Conservation (phyloP, 768 basidiomycete genomes). For the Lyophyllum shimeji region DNA sequence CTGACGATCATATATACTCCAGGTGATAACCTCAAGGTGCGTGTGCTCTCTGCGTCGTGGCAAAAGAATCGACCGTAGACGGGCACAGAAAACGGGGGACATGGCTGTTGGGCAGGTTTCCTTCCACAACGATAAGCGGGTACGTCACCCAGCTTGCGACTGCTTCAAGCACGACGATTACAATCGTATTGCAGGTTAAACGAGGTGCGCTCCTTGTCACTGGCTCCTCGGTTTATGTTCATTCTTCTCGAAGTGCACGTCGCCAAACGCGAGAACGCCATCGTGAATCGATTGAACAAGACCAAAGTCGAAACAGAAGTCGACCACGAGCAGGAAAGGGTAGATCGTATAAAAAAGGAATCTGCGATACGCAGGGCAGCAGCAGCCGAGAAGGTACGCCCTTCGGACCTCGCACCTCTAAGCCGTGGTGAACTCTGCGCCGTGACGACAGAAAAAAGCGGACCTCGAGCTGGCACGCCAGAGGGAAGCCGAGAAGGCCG, state of each 20-base stretch:
- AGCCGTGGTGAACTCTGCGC: neutral
- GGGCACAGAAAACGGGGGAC: constrained; percentile 86
- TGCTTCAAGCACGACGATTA: neutral
- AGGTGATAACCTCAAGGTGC: constrained; percentile 86
- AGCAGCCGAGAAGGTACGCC: constrained; percentile 65
- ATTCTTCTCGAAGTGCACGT: constrained; percentile 59
- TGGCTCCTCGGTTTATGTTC: neutral
- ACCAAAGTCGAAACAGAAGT: constrained; percentile 84
- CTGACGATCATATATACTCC: constrained; percentile 94
- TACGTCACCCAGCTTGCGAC: constrained; percentile 27
- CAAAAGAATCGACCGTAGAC: neutral
- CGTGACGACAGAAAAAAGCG: constrained; percentile 61
- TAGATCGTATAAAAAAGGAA: constrained; percentile 81
- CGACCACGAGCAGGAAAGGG: constrained; percentile 87
- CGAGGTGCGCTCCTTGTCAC: constrained; percentile 46
- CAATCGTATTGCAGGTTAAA: constrained; percentile 58
- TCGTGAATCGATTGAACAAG: constrained; percentile 93
- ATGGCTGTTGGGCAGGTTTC: constrained; percentile 97
- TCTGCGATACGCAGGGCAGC: constrained; percentile 58
- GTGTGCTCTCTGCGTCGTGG: constrained; percentile 9
- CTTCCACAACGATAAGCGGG: constrained; percentile 89
- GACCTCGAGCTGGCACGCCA: constrained; percentile 72
- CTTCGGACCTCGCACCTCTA: neutral
- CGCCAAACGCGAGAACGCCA: constrained; percentile 76
- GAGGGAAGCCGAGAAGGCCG: constrained; percentile 85